A percentile compares a stretch with the other conserved stretches of the same genome.
phyloP scores from a whole-genome alignment of 1,284 basidiomycete species.

The Xanthoconium separans region DNA sequence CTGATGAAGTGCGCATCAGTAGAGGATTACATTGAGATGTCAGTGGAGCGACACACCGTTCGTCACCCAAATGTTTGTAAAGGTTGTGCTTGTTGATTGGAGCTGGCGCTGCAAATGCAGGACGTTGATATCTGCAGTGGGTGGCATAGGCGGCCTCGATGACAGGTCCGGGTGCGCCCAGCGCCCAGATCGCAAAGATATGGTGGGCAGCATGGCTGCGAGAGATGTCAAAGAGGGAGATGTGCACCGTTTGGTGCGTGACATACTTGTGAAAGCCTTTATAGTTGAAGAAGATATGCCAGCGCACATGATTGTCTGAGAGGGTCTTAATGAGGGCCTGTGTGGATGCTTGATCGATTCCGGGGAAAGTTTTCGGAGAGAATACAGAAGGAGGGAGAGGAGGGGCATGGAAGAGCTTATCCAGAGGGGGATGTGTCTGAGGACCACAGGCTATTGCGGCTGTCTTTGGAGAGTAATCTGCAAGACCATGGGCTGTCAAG shows the following conservation, averaged over 20 bases:
- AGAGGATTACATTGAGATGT: background rate
- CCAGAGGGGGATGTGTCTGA: constrained; percentile 15
- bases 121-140: constrained; percentile 35
- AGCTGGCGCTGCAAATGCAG: constrained; percentile 36
- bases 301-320: constrained; percentile 54
- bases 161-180: constrained; percentile 39
- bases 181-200: constrained; percentile 40
- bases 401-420: constrained; percentile 40
- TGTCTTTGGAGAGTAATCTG: constrained; percentile 15
- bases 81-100: constrained; percentile 29
- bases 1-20: constrained; percentile 19
- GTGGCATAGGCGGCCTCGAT: constrained; percentile 41
- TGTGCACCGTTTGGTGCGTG: background rate
- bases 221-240: constrained; percentile 11
- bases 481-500: constrained; percentile 17
- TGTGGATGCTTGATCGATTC: constrained; percentile 48
- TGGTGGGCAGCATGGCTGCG: constrained; percentile 43
- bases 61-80: constrained; percentile 26
- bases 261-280: constrained; percentile 58
- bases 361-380: constrained; percentile 42
- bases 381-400: constrained; percentile 33
- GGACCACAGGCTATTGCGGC: constrained; percentile 6
- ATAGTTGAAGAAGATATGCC: constrained; percentile 65
- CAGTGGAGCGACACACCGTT: constrained; percentile 19
- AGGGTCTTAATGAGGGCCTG: constrained; percentile 43